Conservation (phyloP, 768 basidiomycete genomes). For the Boletus pseudopeckii region DNA sequence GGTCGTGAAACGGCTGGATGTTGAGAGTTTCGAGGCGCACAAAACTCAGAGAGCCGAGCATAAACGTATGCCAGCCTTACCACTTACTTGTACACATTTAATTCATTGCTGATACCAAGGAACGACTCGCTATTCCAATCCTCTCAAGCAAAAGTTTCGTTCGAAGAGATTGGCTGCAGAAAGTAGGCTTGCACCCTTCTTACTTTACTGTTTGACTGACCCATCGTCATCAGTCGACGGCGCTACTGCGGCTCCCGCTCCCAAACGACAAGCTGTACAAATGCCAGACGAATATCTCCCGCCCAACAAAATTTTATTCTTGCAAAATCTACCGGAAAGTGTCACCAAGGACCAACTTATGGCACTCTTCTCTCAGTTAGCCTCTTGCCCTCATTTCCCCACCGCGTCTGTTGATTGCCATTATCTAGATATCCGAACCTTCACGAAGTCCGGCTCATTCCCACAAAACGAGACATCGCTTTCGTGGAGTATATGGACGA, state of each 20-base stretch:
- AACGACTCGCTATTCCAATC: slow-evolving; percentile 82
- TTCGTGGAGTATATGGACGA: slow-evolving; percentile 99
- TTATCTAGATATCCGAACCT: slow-evolving; percentile 81
- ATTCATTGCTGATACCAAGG: slow-evolving; percentile 41
- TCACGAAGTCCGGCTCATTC: slow-evolving; percentile 97
- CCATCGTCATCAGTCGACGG: slow-evolving; percentile 57
- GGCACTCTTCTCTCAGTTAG: slow-evolving; percentile 87
- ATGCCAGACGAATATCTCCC: slow-evolving; percentile 99
- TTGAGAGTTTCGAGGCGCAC: slow-evolving; percentile 67
- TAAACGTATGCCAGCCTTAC: slow-evolving; percentile 64
- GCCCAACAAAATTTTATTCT: slow-evolving; percentile 97
- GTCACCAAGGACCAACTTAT: slow-evolving; percentile 92
- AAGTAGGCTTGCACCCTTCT: slow-evolving; percentile 40
- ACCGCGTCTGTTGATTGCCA: background rate
- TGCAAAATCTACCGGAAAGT: slow-evolving; percentile 92
- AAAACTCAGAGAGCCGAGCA: slow-evolving; percentile 70
- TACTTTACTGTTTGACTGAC: background rate
- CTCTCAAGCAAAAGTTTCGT: slow-evolving; percentile 80
- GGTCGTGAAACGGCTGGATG: slow-evolving; percentile 75
- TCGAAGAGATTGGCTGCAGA: slow-evolving; percentile 80
- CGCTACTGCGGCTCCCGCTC: slow-evolving; percentile 55
- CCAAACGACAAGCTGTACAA: slow-evolving; percentile 82
- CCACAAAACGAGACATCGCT: slow-evolving; percentile 95
- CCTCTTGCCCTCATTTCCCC: slow-evolving; percentile 15
- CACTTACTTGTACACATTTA: background rate